Base-by-base conservation (phyloP, 495 filamentous ascomycete species). In the Penicillium dipodomyicola region DNA sequence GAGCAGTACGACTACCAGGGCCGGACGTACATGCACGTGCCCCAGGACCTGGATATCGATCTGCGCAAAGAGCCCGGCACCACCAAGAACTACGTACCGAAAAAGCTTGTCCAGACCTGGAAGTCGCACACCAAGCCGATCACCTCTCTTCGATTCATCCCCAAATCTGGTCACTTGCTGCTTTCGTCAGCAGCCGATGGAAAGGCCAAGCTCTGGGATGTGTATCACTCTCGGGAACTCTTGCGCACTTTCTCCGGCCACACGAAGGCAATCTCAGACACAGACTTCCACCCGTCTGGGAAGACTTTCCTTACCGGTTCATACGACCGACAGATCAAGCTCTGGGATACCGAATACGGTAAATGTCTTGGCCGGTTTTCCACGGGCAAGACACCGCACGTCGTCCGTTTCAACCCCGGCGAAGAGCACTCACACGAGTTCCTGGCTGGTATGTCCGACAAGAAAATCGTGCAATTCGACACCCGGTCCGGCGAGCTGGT, bases 391-490 rank as follows among this genome's bases (percentile, higher is more conserved):
- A 96, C 92, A 4, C 93, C 94, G 4, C 94, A 99, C 66, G 93
- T 96, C 55, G 80, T 97, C 64, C 86, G 87, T 59, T 96, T 97
- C 84, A 93, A 97, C 73, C 93, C 93, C 0, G 77, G 82, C 48
- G 72, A 80, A 0, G 86, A 88, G n/a, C 80, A 84, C 60, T 81
- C 83, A 2, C 87, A 93, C 65, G 92, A 96, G 71, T 99, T 99
- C 77, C 75, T 99, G 52, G 91, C 91, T 32, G 94, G 94, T 65
- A 90, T 97, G 87, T 91, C 89, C 19, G 94, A 99, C 75, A 97
- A 98, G 74, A 93, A 96, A 78, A 99, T 99, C 61, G 82, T 99
- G 30, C 94, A 99, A 67, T 99, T 96, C 73, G 94, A 99, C 69
- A 92, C 87, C 9, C 83, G 94, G 17, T 86, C 85, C 9, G 84